Base-by-base conservation (phyloP, 306 rosid genomes). In the Senna tora region DNA sequence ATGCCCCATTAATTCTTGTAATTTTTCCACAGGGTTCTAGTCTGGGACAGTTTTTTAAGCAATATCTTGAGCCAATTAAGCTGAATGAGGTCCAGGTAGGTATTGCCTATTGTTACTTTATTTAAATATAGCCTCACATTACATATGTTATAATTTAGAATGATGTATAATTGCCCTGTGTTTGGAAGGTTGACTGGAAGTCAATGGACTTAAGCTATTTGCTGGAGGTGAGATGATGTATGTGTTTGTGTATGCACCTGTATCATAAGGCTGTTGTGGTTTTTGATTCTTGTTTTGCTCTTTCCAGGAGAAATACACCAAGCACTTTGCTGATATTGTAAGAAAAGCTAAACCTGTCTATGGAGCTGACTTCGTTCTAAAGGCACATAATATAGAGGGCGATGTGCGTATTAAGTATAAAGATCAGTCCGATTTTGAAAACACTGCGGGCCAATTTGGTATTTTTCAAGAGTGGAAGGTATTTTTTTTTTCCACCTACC, bases 391-490 rank as follows among this genome's bases (percentile, higher is more conserved):
- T 75, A 83, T 87, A 67, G 85, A 51, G 45, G 90, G 92, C 19
- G 97, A 93, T 77, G 88, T 93, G 65, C 88, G 91, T 28, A 69
- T 91, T 61, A 81, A 77, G 47, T 93, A 93, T 73, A 47, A 16
- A 42, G 85, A 91, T 86, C 94, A 89, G 71, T 67, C 74, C 9
- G 87, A 86, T 72, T 93, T 93, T 50, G 91, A 87, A 76, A 83
- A 76, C 79, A 83, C 91, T 45, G 98, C 98, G 5, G 50, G 78
- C 57, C 89, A 89, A 73, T 93, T 93, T 57, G 97, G 97, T 80
- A 84, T 93, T 72, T 93, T 93, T 67, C 86, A 93, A 82, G 98
- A 93, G 74, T 93, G 98, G 98, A 93, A 93, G 98, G 98, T 93
- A 67, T 64, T 74, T 81, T 59, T 42, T 33, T 72, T 73, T 70